A percentile compares a stretch with the other conserved stretches of the same genome.
phyloP scores from a whole-genome alignment of 2,329 filamentous ascomycete genomes.

The Fusarium nelsonii region DNA sequence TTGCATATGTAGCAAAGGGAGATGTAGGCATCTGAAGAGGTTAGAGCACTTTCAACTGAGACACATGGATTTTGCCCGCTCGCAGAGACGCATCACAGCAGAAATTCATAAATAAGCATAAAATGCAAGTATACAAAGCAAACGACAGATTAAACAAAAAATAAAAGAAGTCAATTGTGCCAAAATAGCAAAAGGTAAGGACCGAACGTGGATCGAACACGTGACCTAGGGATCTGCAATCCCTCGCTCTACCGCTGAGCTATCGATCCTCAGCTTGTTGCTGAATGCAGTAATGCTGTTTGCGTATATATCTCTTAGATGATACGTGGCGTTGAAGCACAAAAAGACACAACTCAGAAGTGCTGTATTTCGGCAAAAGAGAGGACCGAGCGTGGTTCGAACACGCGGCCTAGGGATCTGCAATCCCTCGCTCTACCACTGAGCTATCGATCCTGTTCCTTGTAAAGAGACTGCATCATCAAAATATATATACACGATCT shows the following conservation, averaged over 20 bases:
- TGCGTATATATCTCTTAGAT: constrained; percentile 1
- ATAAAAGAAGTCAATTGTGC: neutral
- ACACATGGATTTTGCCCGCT: neutral
- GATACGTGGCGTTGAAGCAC: constrained; percentile 18
- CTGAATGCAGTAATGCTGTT: neutral
- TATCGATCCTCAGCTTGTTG: constrained; percentile 28
- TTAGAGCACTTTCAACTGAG: neutral
- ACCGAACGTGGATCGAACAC: constrained; percentile 45
- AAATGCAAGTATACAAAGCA: no score
- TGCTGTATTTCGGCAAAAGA: constrained; percentile 11
- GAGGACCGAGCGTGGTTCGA: constrained; percentile 37
- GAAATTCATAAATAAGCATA: neutral
- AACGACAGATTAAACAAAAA: neutral
- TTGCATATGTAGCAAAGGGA: neutral
- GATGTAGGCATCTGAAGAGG: neutral
- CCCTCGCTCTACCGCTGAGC: constrained; percentile 43
- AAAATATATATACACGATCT: rapidly evolving
- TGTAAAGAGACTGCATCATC: rapidly evolving
- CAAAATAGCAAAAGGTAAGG: constrained; percentile 18
- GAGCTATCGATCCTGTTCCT: constrained; percentile 38
- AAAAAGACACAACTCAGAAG: constrained; percentile 14
- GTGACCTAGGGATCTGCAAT: constrained; percentile 43
- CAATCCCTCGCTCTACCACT: constrained; percentile 35
- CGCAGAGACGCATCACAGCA: neutral
- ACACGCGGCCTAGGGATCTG: no score